phyloP scores from a whole-genome alignment of 148 eudicot genomes.

The Dysphania ambrosioides region DNA sequence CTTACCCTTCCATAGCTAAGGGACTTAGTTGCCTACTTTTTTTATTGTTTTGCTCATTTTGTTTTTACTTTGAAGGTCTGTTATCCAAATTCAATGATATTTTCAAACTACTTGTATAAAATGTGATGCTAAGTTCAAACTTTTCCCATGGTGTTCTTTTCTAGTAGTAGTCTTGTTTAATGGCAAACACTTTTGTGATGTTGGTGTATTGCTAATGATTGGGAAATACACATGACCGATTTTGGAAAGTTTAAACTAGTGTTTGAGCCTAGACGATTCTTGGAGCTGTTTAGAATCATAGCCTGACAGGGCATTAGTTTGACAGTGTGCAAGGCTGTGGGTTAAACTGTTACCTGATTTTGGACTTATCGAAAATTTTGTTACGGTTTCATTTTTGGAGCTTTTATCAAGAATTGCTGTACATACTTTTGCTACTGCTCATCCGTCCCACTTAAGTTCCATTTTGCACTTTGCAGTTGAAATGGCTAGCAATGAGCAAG shows the following conservation, averaged over 20 bases:
- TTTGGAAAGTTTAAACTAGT: background rate
- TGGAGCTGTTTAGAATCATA: background rate
- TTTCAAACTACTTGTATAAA: background rate
- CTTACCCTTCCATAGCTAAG: too few species aligned
- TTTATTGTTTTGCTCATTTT: background rate
- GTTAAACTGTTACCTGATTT: background rate
- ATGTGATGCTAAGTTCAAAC: background rate
- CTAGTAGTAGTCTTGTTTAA: too few species aligned
- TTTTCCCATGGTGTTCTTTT: background rate
- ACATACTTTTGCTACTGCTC: background rate
- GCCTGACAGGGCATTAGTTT: background rate
- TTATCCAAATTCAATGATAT: background rate
- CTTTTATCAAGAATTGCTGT: background rate
- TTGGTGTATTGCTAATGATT: background rate
- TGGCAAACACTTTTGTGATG: too few species aligned
- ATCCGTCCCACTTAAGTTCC: background rate
- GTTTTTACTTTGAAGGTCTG: background rate
- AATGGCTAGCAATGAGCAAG: slow-evolving; percentile 80
- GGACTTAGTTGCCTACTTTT: too few species aligned
- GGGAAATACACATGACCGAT: background rate
- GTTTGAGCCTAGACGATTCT: background rate
- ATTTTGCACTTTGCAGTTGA: background rate
- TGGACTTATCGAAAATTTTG: too few species aligned
- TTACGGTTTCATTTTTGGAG: background rate
- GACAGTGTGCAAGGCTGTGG: background rate